phyloP scores from a whole-genome alignment of 1,284 basidiomycete genomes.

The Heliocybe sulcata region DNA sequence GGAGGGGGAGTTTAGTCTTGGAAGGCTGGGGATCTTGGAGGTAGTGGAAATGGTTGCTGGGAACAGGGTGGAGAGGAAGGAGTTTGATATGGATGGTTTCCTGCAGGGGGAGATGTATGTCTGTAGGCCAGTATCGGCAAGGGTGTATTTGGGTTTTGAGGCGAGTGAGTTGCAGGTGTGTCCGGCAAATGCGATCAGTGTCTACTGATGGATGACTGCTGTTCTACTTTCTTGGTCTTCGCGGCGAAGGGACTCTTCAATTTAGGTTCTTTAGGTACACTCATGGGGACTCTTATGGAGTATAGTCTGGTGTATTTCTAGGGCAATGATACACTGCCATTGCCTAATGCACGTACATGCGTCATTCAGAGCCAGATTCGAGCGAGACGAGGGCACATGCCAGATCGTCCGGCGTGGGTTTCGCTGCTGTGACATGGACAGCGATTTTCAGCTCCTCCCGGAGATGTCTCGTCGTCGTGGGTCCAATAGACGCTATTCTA shows the following conservation, averaged over 20 bases:
- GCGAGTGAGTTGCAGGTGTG: neutral
- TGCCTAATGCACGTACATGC: no score
- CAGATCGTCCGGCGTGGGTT: conserved; percentile 50
- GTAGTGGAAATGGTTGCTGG: neutral
- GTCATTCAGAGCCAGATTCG: neutral
- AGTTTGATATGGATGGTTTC: neutral
- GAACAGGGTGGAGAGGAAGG: neutral
- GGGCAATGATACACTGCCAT: no score
- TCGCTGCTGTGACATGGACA: conserved; percentile 47
- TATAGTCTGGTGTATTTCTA: no score
- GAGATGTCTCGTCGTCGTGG: conserved; percentile 52
- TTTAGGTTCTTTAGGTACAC: no score
- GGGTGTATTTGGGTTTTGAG: neutral
- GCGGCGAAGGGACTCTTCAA: no score
- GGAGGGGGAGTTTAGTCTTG: conserved; percentile 12
- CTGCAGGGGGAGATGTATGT: neutral
- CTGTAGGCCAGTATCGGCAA: neutral
- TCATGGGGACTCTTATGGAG: no score
- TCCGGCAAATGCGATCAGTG: neutral
- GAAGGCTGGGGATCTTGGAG: neutral
- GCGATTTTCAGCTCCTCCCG: conserved; percentile 32
- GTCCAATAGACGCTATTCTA: conserved; percentile 57
- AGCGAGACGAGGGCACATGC: conserved; percentile 25
- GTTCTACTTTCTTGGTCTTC: no score
- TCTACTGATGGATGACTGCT: neutral